Base-by-base conservation (phyloP, 2,329 filamentous ascomycete genomes). In the Grosmannia serpens region DNA sequence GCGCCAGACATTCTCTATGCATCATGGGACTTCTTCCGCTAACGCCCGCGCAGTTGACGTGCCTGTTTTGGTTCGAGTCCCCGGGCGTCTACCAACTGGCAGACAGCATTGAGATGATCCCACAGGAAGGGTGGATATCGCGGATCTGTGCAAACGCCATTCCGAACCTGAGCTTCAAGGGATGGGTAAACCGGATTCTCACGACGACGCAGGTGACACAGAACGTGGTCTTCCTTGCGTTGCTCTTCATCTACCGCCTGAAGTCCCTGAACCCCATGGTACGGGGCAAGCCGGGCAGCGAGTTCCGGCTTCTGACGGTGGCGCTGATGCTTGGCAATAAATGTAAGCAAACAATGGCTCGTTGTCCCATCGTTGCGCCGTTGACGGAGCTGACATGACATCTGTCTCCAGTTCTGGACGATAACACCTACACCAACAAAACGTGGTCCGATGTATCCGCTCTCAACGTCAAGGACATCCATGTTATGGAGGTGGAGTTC, bases 401-500 rank as follows among this genome's bases (percentile, higher is more conserved):
- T 17, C 7, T 20, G 17, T 27, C 8, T 50, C 2, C 62, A 89
- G 86, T 97, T 70, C 76, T 99, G 66, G 94, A 99, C 69, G 94
- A 99, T 71, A 99, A 97, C 71, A 97, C 94, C 0, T 99, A 99
- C 73, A 97, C 94, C 44, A 99, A 99, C 76, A 96, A 97, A 77
- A 99, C 94, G 0, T 99, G 94, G 94, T 94, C 92, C 2, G 94
- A 99, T 67, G 94, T 99, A 13, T 97, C 94, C 1, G 88, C 89
- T 51, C 96, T 99, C 61, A 85, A 89, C 1, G 92, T 97, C 15
- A 85, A 87, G 61, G 94, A 99, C 72, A 96, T 99, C 56, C 94
- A 99, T 70, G 88, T 96, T 51, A 99, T 99, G 94, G 94, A 99
- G 71, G 94, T 99, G n/a, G 94, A 99, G 71, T 99, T 99, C 67